Evolutionary conservation across 1,139 yeast species (phyloP), one percentile per base, ranked within the genome.

Genomic region (Suhomyces coccinellae): DNA sequence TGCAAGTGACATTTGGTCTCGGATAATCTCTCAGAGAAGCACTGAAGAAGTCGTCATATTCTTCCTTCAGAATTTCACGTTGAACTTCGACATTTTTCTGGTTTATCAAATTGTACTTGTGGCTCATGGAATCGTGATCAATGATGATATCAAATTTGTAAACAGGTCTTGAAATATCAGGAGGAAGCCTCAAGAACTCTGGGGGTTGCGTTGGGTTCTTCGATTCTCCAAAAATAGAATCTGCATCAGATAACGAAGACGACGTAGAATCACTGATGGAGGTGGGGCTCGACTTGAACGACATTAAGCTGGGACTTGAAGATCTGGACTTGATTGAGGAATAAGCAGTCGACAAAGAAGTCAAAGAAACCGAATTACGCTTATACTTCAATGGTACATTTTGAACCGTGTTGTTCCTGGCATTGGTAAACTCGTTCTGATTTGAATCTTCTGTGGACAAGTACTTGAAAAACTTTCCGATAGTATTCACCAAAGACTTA

Each of bases 91-190:
- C 32, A 36, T 52, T 52, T 28, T 46, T 52, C 33, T 44, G 51
- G 31, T 55, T 60, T 45, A 61, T 61, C 50, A 58, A 48, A 35
- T 47, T 43, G 41, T 50, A 65, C 51, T 69, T 75, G 27, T 63
- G 68, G 38, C 71, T 67, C 40, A 74, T 56, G 4, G 76, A 57
- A 15, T 71, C 75, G 47, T 73, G 76, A 47, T 77, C 78, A 37
- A 72, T 57, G 3, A 71, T 62, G 31, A 79, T 59, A 39, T 77
- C 81, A 57, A 78, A 77, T 53, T 73, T 75, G 56, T 66, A 75
- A 13, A 67, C 53, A 9, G 82, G 82, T 36, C 79, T 59, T 12
- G 68, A 58, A 6, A 78, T 66, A 33, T 76, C 79, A 2, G 83
- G 82, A 0, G 79, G 73, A 12, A 69, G 57, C 31, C 60, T 63